These are phyloP conservation scores for Senna siamea DNA, from an alignment of 306 rosid species.

Conservation along the genomic window DNA sequence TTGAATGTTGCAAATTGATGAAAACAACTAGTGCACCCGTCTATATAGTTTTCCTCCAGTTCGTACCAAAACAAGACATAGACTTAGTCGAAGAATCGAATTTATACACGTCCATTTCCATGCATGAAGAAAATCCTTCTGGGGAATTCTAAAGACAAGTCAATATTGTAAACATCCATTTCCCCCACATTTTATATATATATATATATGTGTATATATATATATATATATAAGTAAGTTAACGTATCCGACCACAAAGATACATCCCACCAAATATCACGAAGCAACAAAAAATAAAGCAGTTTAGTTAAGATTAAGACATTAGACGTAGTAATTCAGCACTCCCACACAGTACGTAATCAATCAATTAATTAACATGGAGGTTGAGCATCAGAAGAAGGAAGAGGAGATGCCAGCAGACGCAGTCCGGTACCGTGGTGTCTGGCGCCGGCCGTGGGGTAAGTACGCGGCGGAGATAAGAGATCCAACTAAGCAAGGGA, in stretches of 20 bases:
- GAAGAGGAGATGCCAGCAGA: constrained; percentile 43
- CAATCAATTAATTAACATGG: too few relatives aligned
- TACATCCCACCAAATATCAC: too few relatives aligned
- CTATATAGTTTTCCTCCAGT: not conserved
- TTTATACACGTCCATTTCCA: not conserved
- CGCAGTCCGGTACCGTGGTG: constrained; percentile 63
- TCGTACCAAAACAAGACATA: not conserved
- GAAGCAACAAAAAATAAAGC: too few relatives aligned
- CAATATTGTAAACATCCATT: not conserved
- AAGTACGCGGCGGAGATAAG: constrained; percentile 75
- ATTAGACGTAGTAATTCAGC: too few relatives aligned
- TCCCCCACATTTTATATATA: not conserved
- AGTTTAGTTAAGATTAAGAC: too few relatives aligned
- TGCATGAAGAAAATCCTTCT: not conserved
- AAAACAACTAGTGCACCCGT: not conserved
- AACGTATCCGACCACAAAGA: not conserved
- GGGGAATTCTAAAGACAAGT: not conserved
- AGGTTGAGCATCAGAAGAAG: constrained; percentile 43
- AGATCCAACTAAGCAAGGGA: constrained; percentile 60
- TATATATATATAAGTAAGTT: not conserved
- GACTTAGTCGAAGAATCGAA: not conserved
- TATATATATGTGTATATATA: constrained; percentile 4
- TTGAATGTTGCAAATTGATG: too few relatives aligned
- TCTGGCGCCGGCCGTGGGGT: constrained; percentile 76
- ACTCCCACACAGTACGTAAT: too few relatives aligned